Evolutionary conservation across 345 rosid species (phyloP), one percentile per base, ranked within the genome.

Genomic region (Lepidium africanum): DNA sequence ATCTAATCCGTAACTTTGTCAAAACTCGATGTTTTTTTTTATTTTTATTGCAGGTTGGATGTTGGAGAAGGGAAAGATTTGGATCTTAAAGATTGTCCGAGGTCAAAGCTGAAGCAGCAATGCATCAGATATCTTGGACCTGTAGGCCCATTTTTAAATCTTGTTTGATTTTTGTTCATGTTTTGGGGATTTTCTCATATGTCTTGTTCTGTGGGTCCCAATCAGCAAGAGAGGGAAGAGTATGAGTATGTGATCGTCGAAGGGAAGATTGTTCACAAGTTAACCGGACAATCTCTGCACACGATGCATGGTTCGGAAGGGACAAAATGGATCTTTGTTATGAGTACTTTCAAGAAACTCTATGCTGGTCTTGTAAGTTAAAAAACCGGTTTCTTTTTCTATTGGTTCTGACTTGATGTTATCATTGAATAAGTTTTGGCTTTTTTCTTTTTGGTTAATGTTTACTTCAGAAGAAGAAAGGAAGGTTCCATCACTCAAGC

Each of bases 21-120:
- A 56, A 10, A 30, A 30, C 16, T 48, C 0, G 59, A n/a, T 11
- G 16, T 16, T 67, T 21, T 21, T 21, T 21, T 2, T 1, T 21
- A n/a, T n/a, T n/a, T n/a, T n/a, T n/a, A n/a, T n/a, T n/a, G 49
- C 77, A 93, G 98, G 98, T 78, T 93, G 82, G 98, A 93, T 70
- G 13, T 88, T 41, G 98, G 98, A 63, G 86, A 82, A 72, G 97
- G 98, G 21, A 90, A 84, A 79, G 90, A 86, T 27, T 63, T 88
- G 51, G 87, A 87, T 52, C 89, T 88, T 52, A 72, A 79, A 40
- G 82, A 80, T 27, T 88, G 96, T 71, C 73, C 89, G 21, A 84
- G 84, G 66, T 81, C 83, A 9, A 81, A 82, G 70, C 96, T 93
- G 68, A 87, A 73, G 49, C 84, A 84, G 43, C 96, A 93, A 47